Conservation (phyloP, 441 rosid species). For the Gossypium schwendimanii region DNA sequence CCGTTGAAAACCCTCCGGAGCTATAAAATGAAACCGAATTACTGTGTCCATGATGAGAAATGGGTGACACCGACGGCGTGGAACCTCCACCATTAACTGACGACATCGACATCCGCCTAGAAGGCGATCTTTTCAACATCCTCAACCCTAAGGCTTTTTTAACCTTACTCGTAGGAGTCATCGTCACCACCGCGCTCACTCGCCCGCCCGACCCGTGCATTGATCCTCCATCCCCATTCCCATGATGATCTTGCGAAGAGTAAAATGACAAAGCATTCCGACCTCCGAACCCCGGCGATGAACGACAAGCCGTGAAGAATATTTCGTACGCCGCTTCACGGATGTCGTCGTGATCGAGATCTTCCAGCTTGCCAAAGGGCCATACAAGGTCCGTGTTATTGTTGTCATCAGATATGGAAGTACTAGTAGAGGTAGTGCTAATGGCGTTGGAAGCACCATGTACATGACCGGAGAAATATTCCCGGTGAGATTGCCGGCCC, state of each 20-base stretch:
- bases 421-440: background rate
- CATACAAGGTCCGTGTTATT: slow-evolving; percentile 40
- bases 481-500: slow-evolving; percentile 48
- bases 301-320: slow-evolving; percentile 83
- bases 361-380: slow-evolving; percentile 61
- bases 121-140: slow-evolving; percentile 65
- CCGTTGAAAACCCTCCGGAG: slow-evolving; percentile 25
- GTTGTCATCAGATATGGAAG: background rate
- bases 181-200: slow-evolving; percentile 53
- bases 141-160: slow-evolving; percentile 71
- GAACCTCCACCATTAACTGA: slow-evolving; percentile 21
- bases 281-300: slow-evolving; percentile 84
- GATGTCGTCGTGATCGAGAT: slow-evolving; percentile 55
- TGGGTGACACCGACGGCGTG: slow-evolving; percentile 39
- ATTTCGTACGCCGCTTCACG: slow-evolving; percentile 84
- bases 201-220: slow-evolving; percentile 31
- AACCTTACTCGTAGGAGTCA: slow-evolving; percentile 65
- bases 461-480: slow-evolving; percentile 39
- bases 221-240: slow-evolving; percentile 37
- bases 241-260: slow-evolving; percentile 33
- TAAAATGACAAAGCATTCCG: slow-evolving; percentile 54
- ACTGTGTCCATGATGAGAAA: slow-evolving; percentile 17
- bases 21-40: slow-evolving; percentile 29
- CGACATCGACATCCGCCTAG: slow-evolving; percentile 67
- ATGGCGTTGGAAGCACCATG: slow-evolving; percentile 1